phyloP scores from a whole-genome alignment of 208 protist species.

The Angomonas deanei region DNA sequence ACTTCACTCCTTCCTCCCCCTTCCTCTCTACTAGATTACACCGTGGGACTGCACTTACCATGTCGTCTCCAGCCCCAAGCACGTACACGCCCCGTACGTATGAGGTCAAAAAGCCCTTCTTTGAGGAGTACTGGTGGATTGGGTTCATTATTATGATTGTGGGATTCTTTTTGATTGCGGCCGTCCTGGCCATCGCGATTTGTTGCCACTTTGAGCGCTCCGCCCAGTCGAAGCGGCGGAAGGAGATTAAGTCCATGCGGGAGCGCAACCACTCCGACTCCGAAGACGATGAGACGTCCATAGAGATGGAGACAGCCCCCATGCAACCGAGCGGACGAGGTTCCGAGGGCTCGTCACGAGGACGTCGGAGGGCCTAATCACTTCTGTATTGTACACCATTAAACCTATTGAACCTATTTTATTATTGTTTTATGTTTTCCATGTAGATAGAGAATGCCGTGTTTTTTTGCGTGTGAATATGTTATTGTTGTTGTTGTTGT shows the following conservation, averaged over 20 bases:
- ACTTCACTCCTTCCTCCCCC: too few relatives aligned
- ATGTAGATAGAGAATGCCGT: not conserved
- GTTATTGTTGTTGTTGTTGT: conserved; percentile 1
- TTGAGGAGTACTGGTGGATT: conserved; percentile 33
- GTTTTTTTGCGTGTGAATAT: conserved; percentile 1
- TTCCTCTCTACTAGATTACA: too few relatives aligned
- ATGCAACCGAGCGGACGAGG: not conserved
- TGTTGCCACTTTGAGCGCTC: conserved; percentile 32
- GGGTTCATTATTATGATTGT: conserved; percentile 28
- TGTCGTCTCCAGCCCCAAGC: not conserved
- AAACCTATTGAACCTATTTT: too few relatives aligned
- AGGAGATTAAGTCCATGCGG: conserved; percentile 20
- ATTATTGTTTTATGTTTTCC: not conserved
- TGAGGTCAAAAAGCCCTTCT: conserved; percentile 18
- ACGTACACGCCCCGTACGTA: conserved; percentile 24
- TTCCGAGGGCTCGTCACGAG: too few relatives aligned
- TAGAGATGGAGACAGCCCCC: not conserved
- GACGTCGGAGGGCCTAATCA: too few relatives aligned
- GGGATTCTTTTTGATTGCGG: conserved; percentile 15
- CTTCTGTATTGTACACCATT: too few relatives aligned
- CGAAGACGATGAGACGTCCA: conserved; percentile 6
- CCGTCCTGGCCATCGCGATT: conserved; percentile 21
- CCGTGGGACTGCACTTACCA: too few relatives aligned
- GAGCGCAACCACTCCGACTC: not conserved
- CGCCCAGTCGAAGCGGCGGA: conserved; percentile 22